Evolutionary conservation across 2,329 filamentous ascomycete species (phyloP).

Genomic region (Nemania bipapillata): DNA sequence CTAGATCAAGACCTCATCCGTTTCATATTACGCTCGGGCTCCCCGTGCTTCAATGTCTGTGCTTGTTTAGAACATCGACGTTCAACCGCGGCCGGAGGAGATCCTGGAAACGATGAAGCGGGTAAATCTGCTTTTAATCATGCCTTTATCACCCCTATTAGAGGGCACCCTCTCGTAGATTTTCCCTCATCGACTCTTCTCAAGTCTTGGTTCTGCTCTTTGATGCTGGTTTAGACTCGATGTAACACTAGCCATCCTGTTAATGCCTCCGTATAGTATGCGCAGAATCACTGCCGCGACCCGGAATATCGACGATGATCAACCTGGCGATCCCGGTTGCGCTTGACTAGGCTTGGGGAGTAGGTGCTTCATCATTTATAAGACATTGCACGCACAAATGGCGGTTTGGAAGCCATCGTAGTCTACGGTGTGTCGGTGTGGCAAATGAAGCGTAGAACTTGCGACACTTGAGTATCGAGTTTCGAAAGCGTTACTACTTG

Average conservation of each 20-base stretch:
- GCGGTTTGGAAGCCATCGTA: background rate
- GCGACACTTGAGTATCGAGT: too few relatives aligned
- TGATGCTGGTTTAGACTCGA: background rate
- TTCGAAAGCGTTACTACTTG: too few relatives aligned
- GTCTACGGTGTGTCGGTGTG: too few relatives aligned
- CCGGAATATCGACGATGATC: constrained; percentile 16
- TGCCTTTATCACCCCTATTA: background rate
- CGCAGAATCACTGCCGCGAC: background rate
- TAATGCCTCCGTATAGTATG: background rate
- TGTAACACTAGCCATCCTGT: background rate
- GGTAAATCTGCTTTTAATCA: background rate
- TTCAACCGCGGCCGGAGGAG: background rate
- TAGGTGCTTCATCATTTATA: background rate
- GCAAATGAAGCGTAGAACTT: too few relatives aligned
- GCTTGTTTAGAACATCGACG: background rate
- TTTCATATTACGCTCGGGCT: constrained; percentile 27
- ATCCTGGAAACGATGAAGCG: background rate
- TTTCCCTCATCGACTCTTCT: background rate
- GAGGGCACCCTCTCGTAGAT: background rate
- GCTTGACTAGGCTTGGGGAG: background rate
- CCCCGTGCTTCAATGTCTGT: background rate
- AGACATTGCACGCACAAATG: background rate
- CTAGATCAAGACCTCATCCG: background rate
- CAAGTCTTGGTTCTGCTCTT: background rate
- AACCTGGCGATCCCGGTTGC: constrained; percentile 20